Percentiles rank a stretch among this genome's conserved stretches.
These are phyloP conservation scores for Bisporella sp. DNA, from an alignment of 2,329 filamentous ascomycete species.

Conservation along the genomic window DNA sequence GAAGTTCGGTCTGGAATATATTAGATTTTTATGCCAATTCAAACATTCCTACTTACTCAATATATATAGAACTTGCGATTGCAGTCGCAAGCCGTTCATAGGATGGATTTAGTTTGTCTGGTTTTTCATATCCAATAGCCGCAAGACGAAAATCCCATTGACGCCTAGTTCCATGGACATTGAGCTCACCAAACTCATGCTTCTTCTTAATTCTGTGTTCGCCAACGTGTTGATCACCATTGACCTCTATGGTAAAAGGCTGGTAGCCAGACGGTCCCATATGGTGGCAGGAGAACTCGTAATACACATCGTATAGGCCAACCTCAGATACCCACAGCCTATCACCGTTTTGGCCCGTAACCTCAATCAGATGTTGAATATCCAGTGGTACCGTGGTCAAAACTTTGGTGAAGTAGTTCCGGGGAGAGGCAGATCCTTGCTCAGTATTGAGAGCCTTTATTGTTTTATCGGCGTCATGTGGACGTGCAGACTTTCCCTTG, in stretches of 20 bases:
- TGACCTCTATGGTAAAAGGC: slow-evolving; percentile 20
- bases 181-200: slow-evolving; percentile 15
- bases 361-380: slow-evolving; percentile 13
- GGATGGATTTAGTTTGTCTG: slow-evolving; percentile 1
- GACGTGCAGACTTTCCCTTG: no score
- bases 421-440: background rate
- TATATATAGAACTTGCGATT: slow-evolving; percentile 16
- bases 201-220: slow-evolving; percentile 7
- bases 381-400: slow-evolving; percentile 21
- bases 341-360: slow-evolving; percentile 11
- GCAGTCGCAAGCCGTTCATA: slow-evolving; percentile 12
- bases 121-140: slow-evolving; percentile 11
- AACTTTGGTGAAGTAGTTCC: slow-evolving; percentile 19
- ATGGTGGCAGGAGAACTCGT: slow-evolving; percentile 21
- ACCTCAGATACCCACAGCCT: slow-evolving; percentile 17
- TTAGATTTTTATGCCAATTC: background rate
- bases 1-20: slow-evolving; percentile 1
- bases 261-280: background rate
- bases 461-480: no score
- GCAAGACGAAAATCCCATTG: slow-evolving; percentile 24
- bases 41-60: slow-evolving; percentile 19
- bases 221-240: slow-evolving; percentile 21
- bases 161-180: slow-evolving; percentile 23
- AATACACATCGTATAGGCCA: slow-evolving; percentile 16
- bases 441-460: no score